These are phyloP conservation scores for Lichtheimia ornata DNA, from an alignment of 371 early-diverging fungal species.

Conservation along the genomic window DNA sequence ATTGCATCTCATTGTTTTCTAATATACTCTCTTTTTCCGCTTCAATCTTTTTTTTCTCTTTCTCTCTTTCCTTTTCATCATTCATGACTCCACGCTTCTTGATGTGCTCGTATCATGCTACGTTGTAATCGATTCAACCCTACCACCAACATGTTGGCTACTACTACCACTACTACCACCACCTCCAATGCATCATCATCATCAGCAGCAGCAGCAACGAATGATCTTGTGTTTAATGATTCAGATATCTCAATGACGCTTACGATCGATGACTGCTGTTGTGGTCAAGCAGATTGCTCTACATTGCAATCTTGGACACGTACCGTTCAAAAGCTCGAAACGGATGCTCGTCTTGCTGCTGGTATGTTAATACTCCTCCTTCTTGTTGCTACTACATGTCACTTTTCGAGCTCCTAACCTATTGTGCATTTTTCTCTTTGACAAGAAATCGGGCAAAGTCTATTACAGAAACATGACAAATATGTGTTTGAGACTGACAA, in stretches of 20 bases:
- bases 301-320: slow-evolving; percentile 25
- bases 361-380: slow-evolving; percentile 19
- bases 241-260: slow-evolving; percentile 5
- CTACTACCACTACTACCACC: too few relatives aligned
- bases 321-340: slow-evolving; percentile 34
- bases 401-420: neutral
- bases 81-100: too few relatives aligned
- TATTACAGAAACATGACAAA: slow-evolving; percentile 39
- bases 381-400: neutral
- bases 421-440: neutral
- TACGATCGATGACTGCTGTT: slow-evolving; percentile 18
- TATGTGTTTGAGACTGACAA: slow-evolving; percentile 34
- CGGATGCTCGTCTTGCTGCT: slow-evolving; percentile 42
- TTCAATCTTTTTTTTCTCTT: too few relatives aligned
- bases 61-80: too few relatives aligned
- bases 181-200: too few relatives aligned
- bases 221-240: neutral
- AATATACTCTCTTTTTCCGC: too few relatives aligned
- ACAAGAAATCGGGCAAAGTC: slow-evolving; percentile 42
- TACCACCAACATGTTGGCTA: too few relatives aligned
- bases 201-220: neutral
- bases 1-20: too few relatives aligned
- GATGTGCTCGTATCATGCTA: too few relatives aligned
- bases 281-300: slow-evolving; percentile 28
- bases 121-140: too few relatives aligned